Conservation (phyloP, 257 asterid genomes). For the Solanum lycopersicoides region DNA sequence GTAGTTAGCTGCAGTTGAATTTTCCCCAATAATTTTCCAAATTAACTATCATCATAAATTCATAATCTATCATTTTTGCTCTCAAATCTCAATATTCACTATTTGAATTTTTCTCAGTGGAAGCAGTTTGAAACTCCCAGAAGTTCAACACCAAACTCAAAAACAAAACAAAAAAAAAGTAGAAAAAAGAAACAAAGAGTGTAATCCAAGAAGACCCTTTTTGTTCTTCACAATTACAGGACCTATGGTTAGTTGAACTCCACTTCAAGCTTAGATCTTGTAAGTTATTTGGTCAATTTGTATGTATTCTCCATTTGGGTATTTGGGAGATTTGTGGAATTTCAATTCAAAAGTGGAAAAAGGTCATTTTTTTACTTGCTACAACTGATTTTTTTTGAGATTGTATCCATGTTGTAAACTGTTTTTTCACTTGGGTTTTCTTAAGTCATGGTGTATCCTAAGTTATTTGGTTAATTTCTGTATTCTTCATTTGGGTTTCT, state of each 20-base stretch:
- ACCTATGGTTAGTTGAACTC: background rate
- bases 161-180: background rate
- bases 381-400: background rate
- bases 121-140: background rate
- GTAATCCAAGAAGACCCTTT: background rate
- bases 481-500: background rate
- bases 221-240: background rate
- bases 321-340: background rate
- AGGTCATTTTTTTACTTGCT: background rate
- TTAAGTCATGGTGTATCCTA: background rate
- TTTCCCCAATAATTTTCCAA: background rate
- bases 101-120: background rate
- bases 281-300: background rate
- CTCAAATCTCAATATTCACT: background rate
- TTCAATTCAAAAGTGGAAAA: background rate
- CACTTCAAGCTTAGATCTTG: background rate
- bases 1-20: background rate
- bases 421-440: background rate
- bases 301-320: background rate
- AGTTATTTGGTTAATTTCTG: background rate
- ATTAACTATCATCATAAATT: background rate
- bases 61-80: background rate
- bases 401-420: background rate
- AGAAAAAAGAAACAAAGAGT: background rate
- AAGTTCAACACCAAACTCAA: background rate